Conservation (phyloP, 2,329 filamentous ascomycete genomes). For the Stemphylium vesicarium region DNA sequence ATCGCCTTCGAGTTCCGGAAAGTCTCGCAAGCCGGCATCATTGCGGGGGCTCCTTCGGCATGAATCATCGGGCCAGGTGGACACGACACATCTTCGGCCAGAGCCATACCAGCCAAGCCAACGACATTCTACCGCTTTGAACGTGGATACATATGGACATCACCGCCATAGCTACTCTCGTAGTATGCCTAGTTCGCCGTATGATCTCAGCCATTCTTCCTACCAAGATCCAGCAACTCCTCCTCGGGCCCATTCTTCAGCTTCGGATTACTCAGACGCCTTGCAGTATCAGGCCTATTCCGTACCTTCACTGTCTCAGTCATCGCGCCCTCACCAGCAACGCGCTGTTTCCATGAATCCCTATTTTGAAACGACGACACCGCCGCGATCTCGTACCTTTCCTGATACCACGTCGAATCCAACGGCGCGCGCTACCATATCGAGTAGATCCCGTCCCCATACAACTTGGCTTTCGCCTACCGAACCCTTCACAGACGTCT, state of each 20-base stretch:
- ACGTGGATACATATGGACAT: constrained; percentile 27
- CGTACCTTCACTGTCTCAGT: constrained; percentile 2
- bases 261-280: constrained; percentile 22
- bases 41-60: constrained; percentile 38
- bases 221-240: constrained; percentile 17
- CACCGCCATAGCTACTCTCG: constrained; percentile 34
- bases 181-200: constrained; percentile 46
- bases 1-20: constrained; percentile 32
- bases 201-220: constrained; percentile 20
- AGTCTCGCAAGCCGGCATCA: constrained; percentile 29
- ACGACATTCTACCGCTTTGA: constrained; percentile 27
- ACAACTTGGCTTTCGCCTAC: constrained; percentile 43
- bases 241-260: constrained; percentile 33
- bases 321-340: constrained; percentile 8
- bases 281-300: constrained; percentile 26
- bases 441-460: constrained; percentile 37
- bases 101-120: constrained; percentile 24
- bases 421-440: constrained; percentile 25
- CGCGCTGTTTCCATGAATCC: constrained; percentile 26
- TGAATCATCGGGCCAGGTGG: constrained; percentile 27
- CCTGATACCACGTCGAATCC: constrained; percentile 30
- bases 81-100: constrained; percentile 32
- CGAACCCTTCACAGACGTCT: constrained; percentile 44
- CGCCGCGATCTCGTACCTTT: constrained; percentile 37
- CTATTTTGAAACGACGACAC: constrained; percentile 27